These are phyloP conservation scores for Catunica adiposa DNA, from an alignment of 2,329 filamentous ascomycete genomes.

Conservation along the genomic window DNA sequence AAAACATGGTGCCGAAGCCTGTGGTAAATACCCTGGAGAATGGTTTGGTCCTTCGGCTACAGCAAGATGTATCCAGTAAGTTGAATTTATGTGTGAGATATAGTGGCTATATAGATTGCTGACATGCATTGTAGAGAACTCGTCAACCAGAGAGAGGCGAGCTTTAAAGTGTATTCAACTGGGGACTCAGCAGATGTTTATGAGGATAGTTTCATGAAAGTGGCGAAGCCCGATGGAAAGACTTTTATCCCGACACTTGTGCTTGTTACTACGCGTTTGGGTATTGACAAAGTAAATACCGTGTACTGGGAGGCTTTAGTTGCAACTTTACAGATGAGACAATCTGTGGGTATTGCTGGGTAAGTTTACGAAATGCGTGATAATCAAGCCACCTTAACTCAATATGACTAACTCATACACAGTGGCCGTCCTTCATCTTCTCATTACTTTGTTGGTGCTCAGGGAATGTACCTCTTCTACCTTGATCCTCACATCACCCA, in stretches of 20 bases:
- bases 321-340: slow-evolving; percentile 65
- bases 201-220: slow-evolving; percentile 67
- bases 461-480: slow-evolving; percentile 72
- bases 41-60: slow-evolving; percentile 99
- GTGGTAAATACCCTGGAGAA: slow-evolving; percentile 87
- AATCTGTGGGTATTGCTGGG: slow-evolving; percentile 94
- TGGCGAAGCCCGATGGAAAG: slow-evolving; percentile 51
- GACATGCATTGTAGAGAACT: slow-evolving; percentile 43
- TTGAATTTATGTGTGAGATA: slow-evolving; percentile 14
- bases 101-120: not conserved
- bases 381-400: not conserved
- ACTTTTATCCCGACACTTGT: slow-evolving; percentile 72
- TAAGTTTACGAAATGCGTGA: slow-evolving; percentile 26
- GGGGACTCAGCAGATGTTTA: slow-evolving; percentile 86
- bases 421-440: slow-evolving; percentile 87
- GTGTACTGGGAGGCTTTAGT: slow-evolving; percentile 94
- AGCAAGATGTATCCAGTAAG: slow-evolving; percentile 82
- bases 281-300: slow-evolving; percentile 84
- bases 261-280: slow-evolving; percentile 72
- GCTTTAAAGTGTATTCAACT: slow-evolving; percentile 70
- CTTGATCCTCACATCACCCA: slow-evolving; percentile 85
- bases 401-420: slow-evolving; percentile 8
- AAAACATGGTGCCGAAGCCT: slow-evolving; percentile 65
- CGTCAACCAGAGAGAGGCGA: slow-evolving; percentile 45
- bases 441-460: slow-evolving; percentile 43